A percentile compares a stretch with the other conserved stretches of the same genome.
phyloP scores from a whole-genome alignment of 2,329 filamentous ascomycete species.

The Fusarium heterosporum region DNA sequence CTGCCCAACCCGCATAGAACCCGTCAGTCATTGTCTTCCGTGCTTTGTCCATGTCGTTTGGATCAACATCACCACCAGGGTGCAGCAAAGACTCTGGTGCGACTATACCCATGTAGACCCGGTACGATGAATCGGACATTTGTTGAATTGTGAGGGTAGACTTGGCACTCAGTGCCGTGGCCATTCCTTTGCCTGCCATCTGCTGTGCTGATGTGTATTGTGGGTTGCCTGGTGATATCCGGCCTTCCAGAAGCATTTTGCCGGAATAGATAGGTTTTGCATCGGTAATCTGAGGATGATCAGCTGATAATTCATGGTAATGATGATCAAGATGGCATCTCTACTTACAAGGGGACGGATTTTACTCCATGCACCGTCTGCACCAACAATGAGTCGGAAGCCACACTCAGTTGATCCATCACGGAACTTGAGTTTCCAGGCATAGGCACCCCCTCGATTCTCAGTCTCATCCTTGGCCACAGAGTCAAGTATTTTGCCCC shows the following conservation, averaged over 20 bases:
- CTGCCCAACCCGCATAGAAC: not conserved
- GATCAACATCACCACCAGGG: slow-evolving; percentile 5
- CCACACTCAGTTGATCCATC: not conserved
- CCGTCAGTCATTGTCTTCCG: slow-evolving; percentile 3
- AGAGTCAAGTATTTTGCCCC: not conserved
- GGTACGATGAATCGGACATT: slow-evolving; percentile 2
- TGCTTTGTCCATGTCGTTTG: not conserved
- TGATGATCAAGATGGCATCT: accelerated
- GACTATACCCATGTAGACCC: slow-evolving; percentile 2
- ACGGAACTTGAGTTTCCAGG: not conserved
- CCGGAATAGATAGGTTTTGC: not conserved
- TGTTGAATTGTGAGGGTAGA: not conserved
- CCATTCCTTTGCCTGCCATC: slow-evolving; percentile 6
- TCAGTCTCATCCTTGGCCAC: not conserved
- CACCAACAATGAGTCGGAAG: slow-evolving; percentile 9
- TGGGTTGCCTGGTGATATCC: not conserved
- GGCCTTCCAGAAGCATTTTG: not conserved
- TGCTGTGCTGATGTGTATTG: not conserved
- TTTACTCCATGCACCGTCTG: slow-evolving; percentile 17
- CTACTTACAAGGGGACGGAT: not conserved
- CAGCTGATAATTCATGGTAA: accelerated
- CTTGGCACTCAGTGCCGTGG: slow-evolving; percentile 5
- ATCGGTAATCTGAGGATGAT: not conserved
- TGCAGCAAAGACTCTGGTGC: not conserved
- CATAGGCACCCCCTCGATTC: not conserved